Percentiles rank a stretch among this genome's conserved stretches.
These are phyloP conservation scores for Trifolium pratense DNA, from an alignment of 306 rosid species.

Conservation along the genomic window DNA sequence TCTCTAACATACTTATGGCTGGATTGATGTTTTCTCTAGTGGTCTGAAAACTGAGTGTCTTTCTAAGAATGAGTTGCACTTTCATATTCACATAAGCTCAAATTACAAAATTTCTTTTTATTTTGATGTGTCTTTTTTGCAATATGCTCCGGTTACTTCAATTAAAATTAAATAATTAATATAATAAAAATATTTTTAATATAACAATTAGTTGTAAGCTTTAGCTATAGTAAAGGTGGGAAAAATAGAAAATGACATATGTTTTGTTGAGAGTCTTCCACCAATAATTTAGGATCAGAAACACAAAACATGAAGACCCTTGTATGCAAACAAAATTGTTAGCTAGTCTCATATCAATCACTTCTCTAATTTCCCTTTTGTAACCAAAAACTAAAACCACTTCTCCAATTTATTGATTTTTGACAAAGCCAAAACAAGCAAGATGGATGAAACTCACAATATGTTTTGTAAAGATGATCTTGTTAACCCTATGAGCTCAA, in stretches of 20 bases:
- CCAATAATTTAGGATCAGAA: constrained; percentile 55
- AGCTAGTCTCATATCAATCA: neutral
- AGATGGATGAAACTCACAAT: constrained; percentile 78
- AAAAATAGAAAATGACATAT: constrained; percentile 38
- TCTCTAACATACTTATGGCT: too few species aligned
- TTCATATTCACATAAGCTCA: neutral
- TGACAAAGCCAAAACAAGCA: constrained; percentile 8
- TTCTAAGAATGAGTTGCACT: too few species aligned
- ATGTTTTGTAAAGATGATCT: constrained; percentile 67
- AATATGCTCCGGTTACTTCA: neutral
- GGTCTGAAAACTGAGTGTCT: too few species aligned
- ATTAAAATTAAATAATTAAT: neutral
- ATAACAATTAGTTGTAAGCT: constrained; percentile 22
- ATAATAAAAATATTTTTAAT: neutral
- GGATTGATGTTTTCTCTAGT: too few species aligned
- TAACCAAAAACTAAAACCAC: too few species aligned
- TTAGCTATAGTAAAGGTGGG: constrained; percentile 39
- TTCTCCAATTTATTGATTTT: constrained; percentile 21
- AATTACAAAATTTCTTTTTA: neutral
- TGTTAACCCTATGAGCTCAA: constrained; percentile 77
- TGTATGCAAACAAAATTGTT: neutral
- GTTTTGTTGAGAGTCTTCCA: constrained; percentile 37
- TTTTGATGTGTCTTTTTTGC: neutral
- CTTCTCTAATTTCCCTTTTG: neutral
- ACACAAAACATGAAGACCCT: neutral